Base-by-base conservation (phyloP, 495 filamentous ascomycete species). In the Parachaetomium inaequale region DNA sequence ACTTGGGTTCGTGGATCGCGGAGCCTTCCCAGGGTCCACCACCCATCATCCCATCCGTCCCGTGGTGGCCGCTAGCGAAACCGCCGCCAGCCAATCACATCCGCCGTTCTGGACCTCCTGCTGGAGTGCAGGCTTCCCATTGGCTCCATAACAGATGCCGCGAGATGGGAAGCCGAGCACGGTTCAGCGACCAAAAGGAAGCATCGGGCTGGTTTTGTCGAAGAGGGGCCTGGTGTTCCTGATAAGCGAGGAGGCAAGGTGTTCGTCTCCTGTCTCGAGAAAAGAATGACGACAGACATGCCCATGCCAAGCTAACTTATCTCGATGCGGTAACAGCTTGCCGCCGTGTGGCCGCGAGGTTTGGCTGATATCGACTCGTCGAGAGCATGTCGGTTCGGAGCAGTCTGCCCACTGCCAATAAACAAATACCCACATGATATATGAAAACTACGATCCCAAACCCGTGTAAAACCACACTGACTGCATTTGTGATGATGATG, bases 1-100 rank as follows among this genome's bases (percentile, higher is more conserved):
- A 47, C 42, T 40, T 34, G 55, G 55, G 17, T 58, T 36, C 34
- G 55, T 46, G 42, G 40, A 58, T 34, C 34, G 55, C 47, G 55
- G 40, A 58, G 28, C 40, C 42, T 32, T 36, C 12, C 12, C 50
- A 43, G 23, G 53, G 51, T 12, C 11, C 50, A 34, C 19, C 10
- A 17, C 14, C 21, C 34, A 55, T 38, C 31, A 31, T 1, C 10
- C 2, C 28, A 52, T 15, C 7, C 25, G 15, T 29, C 28, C n/a
- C 28, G 7, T 31, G 7, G 17, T 54, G 51, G 36, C 23, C 3
- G 15, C 15, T n/a, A 28, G 25, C 25, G 38, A 29, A 31, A 14
- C 7, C 19, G 7, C 15, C 28, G 25, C 4, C 19, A 23, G n/a
- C 55, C 55, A 58, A 58, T 58, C 42, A 47, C 3, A n/a, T 0